Conservation (phyloP, 257 asterid genomes). For the Salvia hispanica region DNA sequence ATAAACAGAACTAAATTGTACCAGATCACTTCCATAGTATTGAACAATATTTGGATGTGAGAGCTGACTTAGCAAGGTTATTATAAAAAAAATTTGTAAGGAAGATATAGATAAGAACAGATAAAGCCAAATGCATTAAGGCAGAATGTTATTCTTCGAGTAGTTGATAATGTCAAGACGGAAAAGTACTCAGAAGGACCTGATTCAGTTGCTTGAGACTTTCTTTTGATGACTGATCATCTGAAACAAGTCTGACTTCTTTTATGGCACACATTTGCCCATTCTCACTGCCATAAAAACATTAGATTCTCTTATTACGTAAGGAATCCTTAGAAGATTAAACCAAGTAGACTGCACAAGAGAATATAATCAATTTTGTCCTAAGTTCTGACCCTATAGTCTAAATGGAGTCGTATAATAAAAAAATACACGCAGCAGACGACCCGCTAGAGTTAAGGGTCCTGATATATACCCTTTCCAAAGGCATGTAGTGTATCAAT, state of each 20-base stretch:
- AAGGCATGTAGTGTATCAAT: neutral
- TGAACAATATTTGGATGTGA: conserved; percentile 86
- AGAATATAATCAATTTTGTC: no score
- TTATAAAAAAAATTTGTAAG: conserved; percentile 34
- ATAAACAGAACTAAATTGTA: conserved; percentile 31
- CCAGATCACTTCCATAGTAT: conserved; percentile 92
- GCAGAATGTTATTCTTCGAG: neutral
- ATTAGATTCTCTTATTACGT: neutral
- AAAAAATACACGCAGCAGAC: no score
- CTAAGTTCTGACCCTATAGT: no score
- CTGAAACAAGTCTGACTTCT: conserved; percentile 86
- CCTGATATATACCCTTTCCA: no score
- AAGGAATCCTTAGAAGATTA: no score
- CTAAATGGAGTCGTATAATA: no score
- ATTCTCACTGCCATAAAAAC: conserved; percentile 63
- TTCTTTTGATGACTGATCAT: conserved; percentile 88
- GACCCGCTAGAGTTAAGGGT: no score
- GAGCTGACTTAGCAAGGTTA: conserved; percentile 78
- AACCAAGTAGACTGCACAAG: no score
- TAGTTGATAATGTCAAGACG: neutral
- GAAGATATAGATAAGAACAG: conserved; percentile 10
- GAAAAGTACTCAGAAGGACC: conserved; percentile 46
- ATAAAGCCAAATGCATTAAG: neutral
- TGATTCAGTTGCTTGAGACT: conserved; percentile 93
- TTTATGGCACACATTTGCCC: conserved; percentile 99